phyloP scores from a whole-genome alignment of 495 filamentous ascomycete genomes.

The Penicillium goetzii region DNA sequence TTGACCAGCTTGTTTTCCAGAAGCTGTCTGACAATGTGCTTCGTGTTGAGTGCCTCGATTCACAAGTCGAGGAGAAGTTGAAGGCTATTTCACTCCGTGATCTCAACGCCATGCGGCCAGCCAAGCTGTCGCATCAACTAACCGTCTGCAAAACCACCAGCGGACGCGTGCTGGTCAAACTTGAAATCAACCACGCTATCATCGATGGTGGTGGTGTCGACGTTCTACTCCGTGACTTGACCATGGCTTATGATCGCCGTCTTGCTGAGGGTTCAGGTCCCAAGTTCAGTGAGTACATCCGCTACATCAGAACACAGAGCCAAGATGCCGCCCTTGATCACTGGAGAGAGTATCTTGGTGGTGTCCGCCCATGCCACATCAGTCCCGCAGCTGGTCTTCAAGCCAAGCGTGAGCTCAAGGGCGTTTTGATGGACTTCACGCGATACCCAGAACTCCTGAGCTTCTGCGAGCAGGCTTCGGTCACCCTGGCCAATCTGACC shows the following conservation, averaged over 20 bases:
- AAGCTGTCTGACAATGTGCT: constrained; percentile 40
- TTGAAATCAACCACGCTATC: constrained; percentile 63
- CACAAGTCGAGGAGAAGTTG: constrained; percentile 39
- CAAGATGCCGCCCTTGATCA: constrained; percentile 44
- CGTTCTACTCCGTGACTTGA: constrained; percentile 46
- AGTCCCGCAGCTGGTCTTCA: constrained; percentile 12
- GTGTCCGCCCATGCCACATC: constrained; percentile 35
- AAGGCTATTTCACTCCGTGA: constrained; percentile 41
- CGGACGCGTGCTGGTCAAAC: constrained; percentile 47
- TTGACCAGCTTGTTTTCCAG: constrained; percentile 59
- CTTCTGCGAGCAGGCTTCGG: constrained; percentile 51
- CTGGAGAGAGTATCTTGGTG: constrained; percentile 49
- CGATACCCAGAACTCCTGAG: constrained; percentile 45
- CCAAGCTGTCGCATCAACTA: constrained; percentile 52
- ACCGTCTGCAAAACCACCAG: constrained; percentile 46
- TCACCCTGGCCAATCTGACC: constrained; percentile 56
- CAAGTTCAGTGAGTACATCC: constrained; percentile 60
- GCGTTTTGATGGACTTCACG: constrained; percentile 40
- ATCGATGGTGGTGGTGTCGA: constrained; percentile 50
- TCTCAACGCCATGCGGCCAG: constrained; percentile 37
- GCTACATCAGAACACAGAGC: constrained; percentile 44
- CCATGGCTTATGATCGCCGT: constrained; percentile 48
- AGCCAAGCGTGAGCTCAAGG: constrained; percentile 31
- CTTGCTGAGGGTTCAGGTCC: constrained; percentile 48
- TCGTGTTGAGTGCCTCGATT: constrained; percentile 46